Evolutionary conservation across 805 yeast genomes (phyloP).

Genomic region (Metschnikowia proteae): DNA sequence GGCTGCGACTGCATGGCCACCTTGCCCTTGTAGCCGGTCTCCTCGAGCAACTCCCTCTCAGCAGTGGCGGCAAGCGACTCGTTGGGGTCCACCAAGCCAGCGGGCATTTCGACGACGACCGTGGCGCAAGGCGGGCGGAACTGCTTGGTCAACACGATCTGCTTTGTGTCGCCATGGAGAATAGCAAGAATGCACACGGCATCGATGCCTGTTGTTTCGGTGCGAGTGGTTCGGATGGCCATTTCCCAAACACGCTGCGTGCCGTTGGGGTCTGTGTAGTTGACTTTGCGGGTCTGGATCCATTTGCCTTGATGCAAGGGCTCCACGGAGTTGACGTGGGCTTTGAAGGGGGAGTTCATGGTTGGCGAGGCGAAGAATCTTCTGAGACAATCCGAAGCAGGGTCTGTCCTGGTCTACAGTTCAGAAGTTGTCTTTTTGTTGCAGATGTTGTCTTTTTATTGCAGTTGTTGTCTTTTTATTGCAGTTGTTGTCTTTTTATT

Average conservation of each 20-base stretch:
- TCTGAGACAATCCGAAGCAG: background rate
- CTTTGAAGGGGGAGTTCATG: slow-evolving; percentile 32
- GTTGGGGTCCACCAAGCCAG: slow-evolving; percentile 85
- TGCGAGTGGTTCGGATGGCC: slow-evolving; percentile 77
- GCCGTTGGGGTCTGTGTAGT: slow-evolving; percentile 73
- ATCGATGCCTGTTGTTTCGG: slow-evolving; percentile 57
- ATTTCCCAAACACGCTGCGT: slow-evolving; percentile 78
- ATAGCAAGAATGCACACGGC: slow-evolving; percentile 90
- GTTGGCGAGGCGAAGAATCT: slow-evolving; percentile 3
- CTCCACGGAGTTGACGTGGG: slow-evolving; percentile 30
- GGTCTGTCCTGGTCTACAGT: too few species aligned
- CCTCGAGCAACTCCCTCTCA: slow-evolving; percentile 81
- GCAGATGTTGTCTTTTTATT: too few species aligned
- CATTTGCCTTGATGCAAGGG: slow-evolving; percentile 39
- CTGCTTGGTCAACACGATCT: slow-evolving; percentile 72
- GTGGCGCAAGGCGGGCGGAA: slow-evolving; percentile 90
- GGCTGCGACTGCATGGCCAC: slow-evolving; percentile 30
- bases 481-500: too few species aligned
- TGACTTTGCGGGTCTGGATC: slow-evolving; percentile 57
- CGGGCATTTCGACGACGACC: slow-evolving; percentile 90
- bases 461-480: too few species aligned
- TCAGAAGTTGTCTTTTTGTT: too few species aligned
- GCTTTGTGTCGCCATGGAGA: slow-evolving; percentile 42
- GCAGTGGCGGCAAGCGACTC: slow-evolving; percentile 81
- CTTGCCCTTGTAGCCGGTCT: slow-evolving; percentile 84